Evolutionary conservation across 2,329 filamentous ascomycete species (phyloP).

Genomic region (Zasmidium angulare): DNA sequence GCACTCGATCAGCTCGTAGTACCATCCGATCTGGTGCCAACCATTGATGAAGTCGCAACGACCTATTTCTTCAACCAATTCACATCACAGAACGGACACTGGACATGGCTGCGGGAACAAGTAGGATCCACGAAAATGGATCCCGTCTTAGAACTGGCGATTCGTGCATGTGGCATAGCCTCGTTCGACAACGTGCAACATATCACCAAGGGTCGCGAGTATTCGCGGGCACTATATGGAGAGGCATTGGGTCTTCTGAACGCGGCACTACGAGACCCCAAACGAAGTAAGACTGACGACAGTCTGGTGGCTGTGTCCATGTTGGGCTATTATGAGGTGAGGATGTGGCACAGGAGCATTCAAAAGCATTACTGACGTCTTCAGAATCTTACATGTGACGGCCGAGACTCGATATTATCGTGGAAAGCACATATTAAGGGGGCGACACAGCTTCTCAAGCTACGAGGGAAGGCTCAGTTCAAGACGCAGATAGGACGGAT

Average conservation of each 20-base stretch:
- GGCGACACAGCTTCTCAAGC: slow-evolving; percentile 35
- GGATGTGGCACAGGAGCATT: slow-evolving; percentile 15
- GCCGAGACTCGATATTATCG: slow-evolving; percentile 31
- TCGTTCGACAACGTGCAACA: slow-evolving; percentile 30
- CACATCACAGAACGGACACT: slow-evolving; percentile 28
- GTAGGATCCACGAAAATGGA: slow-evolving; percentile 17
- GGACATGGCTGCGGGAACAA: slow-evolving; percentile 27
- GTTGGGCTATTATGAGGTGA: slow-evolving; percentile 39
- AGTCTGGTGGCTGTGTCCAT: slow-evolving; percentile 37
- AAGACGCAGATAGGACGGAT: slow-evolving; percentile 23
- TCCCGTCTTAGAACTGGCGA: slow-evolving; percentile 29
- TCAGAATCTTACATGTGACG: slow-evolving; percentile 33
- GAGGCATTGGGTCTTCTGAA: slow-evolving; percentile 37
- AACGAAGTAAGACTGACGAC: slow-evolving; percentile 32
- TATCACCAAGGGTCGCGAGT: slow-evolving; percentile 23
- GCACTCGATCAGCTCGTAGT: not conserved
- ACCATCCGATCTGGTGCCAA: slow-evolving; percentile 16
- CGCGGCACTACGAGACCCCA: slow-evolving; percentile 31
- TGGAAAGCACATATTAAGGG: slow-evolving; percentile 43
- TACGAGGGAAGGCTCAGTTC: slow-evolving; percentile 35
- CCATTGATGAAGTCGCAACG: slow-evolving; percentile 28
- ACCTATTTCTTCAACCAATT: slow-evolving; percentile 33
- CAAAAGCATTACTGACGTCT: slow-evolving; percentile 3
- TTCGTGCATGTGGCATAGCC: slow-evolving; percentile 34
- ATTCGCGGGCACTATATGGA: slow-evolving; percentile 28